Evolutionary conservation across 2,329 filamentous ascomycete species (phyloP).

Genomic region (Amauroascus niger): DNA sequence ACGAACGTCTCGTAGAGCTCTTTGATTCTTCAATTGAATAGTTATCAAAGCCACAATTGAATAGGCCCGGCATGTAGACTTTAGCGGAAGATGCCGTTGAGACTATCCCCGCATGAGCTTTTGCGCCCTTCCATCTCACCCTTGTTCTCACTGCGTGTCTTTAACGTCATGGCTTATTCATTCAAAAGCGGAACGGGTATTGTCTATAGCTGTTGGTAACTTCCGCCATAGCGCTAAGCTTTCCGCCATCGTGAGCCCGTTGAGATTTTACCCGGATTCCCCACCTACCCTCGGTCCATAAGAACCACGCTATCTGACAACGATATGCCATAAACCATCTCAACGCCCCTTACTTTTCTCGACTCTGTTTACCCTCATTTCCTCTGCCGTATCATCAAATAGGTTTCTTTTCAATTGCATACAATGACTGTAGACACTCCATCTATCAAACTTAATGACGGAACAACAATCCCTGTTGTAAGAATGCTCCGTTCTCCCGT

Average conservation of each 20-base stretch:
- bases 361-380: not conserved
- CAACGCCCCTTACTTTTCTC: not conserved
- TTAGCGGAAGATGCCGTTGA: too few relatives aligned
- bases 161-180: too few relatives aligned
- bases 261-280: conserved; percentile 2
- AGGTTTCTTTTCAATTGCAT: not conserved
- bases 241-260: not conserved
- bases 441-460: conserved; percentile 47
- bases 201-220: not conserved
- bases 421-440: conserved; percentile 26
- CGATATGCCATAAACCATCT: not conserved
- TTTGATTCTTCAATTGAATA: too few relatives aligned
- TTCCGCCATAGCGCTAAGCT: too few relatives aligned
- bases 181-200: not conserved
- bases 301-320: not conserved
- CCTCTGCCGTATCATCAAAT: not conserved
- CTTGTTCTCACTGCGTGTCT: too few relatives aligned
- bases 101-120: too few relatives aligned
- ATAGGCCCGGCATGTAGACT: too few relatives aligned
- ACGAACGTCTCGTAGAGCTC: too few relatives aligned
- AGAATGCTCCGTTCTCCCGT: conserved; percentile 14
- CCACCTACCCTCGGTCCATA: conserved; percentile 1
- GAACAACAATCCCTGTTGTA: conserved; percentile 47
- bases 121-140: too few relatives aligned
- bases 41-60: too few relatives aligned